phyloP scores from a whole-genome alignment of 192 early-diverging fungal species.

The Helicostylum pulchrum region DNA sequence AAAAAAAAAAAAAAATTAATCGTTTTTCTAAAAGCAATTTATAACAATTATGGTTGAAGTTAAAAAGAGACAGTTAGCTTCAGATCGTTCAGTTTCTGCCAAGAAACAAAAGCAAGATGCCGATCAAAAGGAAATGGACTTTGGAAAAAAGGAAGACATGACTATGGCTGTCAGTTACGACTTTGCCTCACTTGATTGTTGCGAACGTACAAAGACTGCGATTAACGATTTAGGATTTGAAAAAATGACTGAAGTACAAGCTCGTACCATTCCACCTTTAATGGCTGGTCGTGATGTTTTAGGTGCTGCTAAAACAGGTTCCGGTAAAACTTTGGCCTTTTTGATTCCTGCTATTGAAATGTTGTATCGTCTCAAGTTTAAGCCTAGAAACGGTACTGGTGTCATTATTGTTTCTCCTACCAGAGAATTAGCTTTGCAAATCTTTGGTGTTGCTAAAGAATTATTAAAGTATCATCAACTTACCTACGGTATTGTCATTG shows the following conservation, averaged over 20 bases:
- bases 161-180: slow-evolving; percentile 42
- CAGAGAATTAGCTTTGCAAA: slow-evolving; percentile 97
- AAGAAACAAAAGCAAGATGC: slow-evolving; percentile 8
- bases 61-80: slow-evolving; percentile 16
- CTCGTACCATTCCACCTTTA: slow-evolving; percentile 89
- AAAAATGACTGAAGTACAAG: slow-evolving; percentile 96
- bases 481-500: slow-evolving; percentile 98
- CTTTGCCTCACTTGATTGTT: slow-evolving; percentile 76
- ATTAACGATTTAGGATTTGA: slow-evolving; percentile 90
- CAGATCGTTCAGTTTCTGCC: neutral
- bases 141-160: slow-evolving; percentile 3
- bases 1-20: neutral
- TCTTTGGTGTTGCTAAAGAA: slow-evolving; percentile 97
- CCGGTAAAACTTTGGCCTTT: slow-evolving; percentile 96
- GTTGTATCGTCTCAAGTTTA: slow-evolving; percentile 88
- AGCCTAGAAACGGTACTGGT: slow-evolving; percentile 95
- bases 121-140: neutral
- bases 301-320: slow-evolving; percentile 98
- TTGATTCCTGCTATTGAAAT: slow-evolving; percentile 92
- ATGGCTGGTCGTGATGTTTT: slow-evolving; percentile 96
- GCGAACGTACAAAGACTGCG: slow-evolving; percentile 77
- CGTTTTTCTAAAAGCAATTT: neutral
- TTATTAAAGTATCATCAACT: slow-evolving; percentile 92
- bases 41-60: neutral
- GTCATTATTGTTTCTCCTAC: slow-evolving; percentile 96